These are phyloP conservation scores for Avena insularis DNA, from an alignment of 176 grass and related monocot species.

Conservation along the genomic window DNA sequence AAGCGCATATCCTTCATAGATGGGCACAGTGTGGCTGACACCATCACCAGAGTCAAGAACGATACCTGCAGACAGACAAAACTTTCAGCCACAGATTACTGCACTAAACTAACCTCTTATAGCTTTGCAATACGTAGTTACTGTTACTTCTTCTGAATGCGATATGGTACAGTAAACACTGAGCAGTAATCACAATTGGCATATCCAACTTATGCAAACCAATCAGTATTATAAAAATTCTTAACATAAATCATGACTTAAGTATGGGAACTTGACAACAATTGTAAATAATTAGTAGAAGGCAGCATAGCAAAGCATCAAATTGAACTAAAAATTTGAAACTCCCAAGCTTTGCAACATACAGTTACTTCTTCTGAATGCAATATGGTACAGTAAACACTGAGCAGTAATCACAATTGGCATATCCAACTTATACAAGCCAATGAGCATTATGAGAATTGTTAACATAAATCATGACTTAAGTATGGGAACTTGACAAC, in stretches of 20 bases:
- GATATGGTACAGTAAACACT: neutral
- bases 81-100: slow-evolving; percentile 23
- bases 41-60: slow-evolving; percentile 87
- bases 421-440: neutral
- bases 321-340: slow-evolving; percentile 12
- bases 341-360: neutral
- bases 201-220: neutral
- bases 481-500: neutral
- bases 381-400: neutral
- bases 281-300: neutral
- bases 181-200: neutral
- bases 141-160: neutral
- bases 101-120: neutral
- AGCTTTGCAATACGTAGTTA: neutral
- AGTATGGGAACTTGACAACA: neutral
- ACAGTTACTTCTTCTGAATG: neutral
- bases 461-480: neutral
- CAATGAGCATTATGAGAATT: neutral
- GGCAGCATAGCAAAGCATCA: neutral
- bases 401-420: neutral
- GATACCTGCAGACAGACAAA: slow-evolving; percentile 51
- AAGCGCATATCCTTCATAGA: slow-evolving; percentile 76
- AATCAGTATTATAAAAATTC: neutral
- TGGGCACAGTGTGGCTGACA: slow-evolving; percentile 80
- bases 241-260: neutral